Evolutionary conservation across 2,329 filamentous ascomycete species (phyloP).

Genomic region (Penicillium hordei): DNA sequence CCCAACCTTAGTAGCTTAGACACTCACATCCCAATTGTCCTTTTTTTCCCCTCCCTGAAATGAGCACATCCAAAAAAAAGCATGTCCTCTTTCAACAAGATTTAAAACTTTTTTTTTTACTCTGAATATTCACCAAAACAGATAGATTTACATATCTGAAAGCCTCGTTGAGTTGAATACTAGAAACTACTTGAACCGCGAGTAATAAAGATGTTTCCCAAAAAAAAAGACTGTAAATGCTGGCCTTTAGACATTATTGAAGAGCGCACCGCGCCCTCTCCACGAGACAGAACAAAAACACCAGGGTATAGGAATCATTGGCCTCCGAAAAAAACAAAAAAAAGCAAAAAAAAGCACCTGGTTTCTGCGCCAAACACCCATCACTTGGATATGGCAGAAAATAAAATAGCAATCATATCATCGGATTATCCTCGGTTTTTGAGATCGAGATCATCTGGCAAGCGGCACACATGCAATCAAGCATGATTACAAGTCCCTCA

Average conservation of each 20-base stretch:
- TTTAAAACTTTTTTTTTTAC: constrained; percentile 6
- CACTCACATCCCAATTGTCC: constrained; percentile 29
- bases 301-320: constrained; percentile 13
- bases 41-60: constrained; percentile 21
- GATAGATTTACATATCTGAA: constrained; percentile 3
- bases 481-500: constrained; percentile 9
- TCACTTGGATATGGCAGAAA: background rate
- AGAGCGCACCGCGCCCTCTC: background rate
- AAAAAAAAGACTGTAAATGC: background rate
- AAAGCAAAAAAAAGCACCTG: background rate
- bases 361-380: background rate
- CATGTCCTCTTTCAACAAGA: constrained; percentile 25
- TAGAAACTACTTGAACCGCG: background rate
- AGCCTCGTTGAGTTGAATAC: background rate
- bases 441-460: background rate
- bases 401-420: background rate
- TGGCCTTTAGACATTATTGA: background rate
- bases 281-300: background rate
- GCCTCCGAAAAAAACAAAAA: background rate
- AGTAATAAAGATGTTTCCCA: background rate
- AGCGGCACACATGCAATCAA: background rate
- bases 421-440: background rate
- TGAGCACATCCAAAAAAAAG: constrained; percentile 23
- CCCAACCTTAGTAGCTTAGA: constrained; percentile 31
- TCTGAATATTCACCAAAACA: background rate